These are phyloP conservation scores for Oryza punctata DNA, from an alignment of 176 grass and related monocot species.

Conservation along the genomic window DNA sequence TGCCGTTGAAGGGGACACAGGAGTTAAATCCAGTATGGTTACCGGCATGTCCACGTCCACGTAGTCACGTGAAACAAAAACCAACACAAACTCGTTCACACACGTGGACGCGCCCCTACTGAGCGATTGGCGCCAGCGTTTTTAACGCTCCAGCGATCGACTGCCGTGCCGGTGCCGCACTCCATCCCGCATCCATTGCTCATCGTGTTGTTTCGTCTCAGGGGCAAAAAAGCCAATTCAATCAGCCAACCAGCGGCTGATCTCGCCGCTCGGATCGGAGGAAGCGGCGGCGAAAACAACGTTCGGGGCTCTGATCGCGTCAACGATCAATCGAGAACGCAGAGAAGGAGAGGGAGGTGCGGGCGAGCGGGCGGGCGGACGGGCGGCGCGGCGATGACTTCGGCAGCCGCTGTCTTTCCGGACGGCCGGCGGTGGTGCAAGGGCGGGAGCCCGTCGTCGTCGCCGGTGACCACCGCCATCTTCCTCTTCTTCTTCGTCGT, in stretches of 20 bases:
- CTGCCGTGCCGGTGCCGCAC: neutral
- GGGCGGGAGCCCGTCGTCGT: conserved; percentile 5
- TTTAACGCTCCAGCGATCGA: neutral
- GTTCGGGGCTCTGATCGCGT: neutral
- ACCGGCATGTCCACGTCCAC: neutral
- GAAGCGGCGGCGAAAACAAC: neutral
- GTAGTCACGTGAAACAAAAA: neutral
- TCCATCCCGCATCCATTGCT: neutral
- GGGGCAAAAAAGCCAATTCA: neutral
- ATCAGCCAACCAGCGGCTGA: neutral
- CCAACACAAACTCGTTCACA: neutral
- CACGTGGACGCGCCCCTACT: conserved; percentile 23
- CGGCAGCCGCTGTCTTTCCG: neutral
- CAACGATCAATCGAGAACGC: neutral
- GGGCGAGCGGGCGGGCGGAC: neutral
- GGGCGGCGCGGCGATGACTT: conserved; percentile 35
- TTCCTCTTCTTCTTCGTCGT: conserved; percentile 65
- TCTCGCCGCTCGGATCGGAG: neutral
- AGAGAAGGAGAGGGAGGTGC: conserved; percentile 5
- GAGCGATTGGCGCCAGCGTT: conserved; percentile 23
- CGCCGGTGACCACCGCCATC: conserved; percentile 49
- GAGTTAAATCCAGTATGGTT: too few relatives aligned
- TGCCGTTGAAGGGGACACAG: too few relatives aligned
- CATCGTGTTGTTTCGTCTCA: neutral
- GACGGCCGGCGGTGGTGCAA: conserved; percentile 48